These are phyloP conservation scores for Podospora pseudoanserina DNA, from an alignment of 495 filamentous ascomycete genomes.

Conservation along the genomic window DNA sequence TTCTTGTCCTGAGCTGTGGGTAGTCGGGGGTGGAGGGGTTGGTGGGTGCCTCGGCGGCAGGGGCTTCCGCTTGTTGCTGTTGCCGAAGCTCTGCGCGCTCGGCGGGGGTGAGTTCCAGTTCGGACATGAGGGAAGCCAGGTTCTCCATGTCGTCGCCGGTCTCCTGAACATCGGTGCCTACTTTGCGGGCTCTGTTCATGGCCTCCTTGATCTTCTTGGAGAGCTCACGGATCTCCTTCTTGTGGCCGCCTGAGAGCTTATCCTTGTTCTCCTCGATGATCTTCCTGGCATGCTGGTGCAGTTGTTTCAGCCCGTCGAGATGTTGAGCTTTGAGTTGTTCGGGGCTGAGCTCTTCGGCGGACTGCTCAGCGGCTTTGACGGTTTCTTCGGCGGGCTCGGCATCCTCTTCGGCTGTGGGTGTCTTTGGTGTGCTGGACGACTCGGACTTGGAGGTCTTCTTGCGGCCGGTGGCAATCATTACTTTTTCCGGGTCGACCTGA, in stretches of 20 bases:
- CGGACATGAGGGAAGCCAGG: conserved; percentile 30
- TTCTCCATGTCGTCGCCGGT: conserved; percentile 19
- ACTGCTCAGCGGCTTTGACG: conserved; percentile 26
- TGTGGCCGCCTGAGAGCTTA: conserved; percentile 31
- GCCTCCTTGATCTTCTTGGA: conserved; percentile 28
- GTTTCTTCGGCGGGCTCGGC: conserved; percentile 29
- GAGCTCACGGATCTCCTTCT: conserved; percentile 36
- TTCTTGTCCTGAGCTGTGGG: background rate
- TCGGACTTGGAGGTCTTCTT: conserved; percentile 20
- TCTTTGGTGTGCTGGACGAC: background rate
- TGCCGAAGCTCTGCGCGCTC: conserved; percentile 6
- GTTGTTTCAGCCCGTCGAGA: conserved; percentile 24
- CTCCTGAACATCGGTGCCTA: conserved; percentile 10
- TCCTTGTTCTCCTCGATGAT: conserved; percentile 21
- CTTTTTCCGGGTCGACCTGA: conserved; percentile 83
- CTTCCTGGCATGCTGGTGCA: conserved; percentile 25
- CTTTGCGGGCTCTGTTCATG: conserved; percentile 21
- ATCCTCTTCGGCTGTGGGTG: conserved; percentile 20
- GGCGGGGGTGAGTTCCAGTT: conserved; percentile 15
- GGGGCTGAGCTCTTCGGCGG: conserved; percentile 24
- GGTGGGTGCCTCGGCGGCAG: background rate
- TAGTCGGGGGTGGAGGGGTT: background rate
- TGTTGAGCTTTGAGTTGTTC: conserved; percentile 29
- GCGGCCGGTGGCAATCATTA: conserved; percentile 78
- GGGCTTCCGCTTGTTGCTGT: conserved; percentile 49